Conservation (phyloP, 2,329 filamentous ascomycete genomes). For the Aspergillus fijiensis region DNA sequence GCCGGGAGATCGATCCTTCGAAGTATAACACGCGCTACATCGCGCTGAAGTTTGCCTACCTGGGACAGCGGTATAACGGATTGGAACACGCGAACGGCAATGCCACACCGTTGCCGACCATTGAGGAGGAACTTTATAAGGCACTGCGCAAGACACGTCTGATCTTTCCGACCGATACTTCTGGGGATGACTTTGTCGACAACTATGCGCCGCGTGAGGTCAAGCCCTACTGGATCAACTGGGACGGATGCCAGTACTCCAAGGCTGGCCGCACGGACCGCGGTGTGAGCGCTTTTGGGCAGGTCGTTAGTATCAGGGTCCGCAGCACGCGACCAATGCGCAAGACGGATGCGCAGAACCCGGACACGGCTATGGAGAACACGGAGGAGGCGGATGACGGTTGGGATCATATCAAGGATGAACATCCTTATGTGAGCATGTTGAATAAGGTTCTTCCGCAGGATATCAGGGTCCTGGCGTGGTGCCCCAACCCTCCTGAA, state of each 20-base stretch:
- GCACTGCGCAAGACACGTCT: conserved; percentile 78
- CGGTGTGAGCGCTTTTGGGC: conserved; percentile 94
- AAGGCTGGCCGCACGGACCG: conserved; percentile 93
- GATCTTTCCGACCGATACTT: conserved; percentile 66
- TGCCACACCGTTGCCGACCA: conserved; percentile 68
- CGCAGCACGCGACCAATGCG: conserved; percentile 70
- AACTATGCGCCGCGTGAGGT: conserved; percentile 41
- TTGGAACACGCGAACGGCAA: conserved; percentile 82
- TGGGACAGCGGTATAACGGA: conserved; percentile 88
- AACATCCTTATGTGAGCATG: conserved; percentile 78
- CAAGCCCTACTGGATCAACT: conserved; percentile 59
- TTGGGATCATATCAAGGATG: conserved; percentile 71
- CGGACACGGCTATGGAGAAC: conserved; percentile 15
- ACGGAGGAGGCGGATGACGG: conserved; percentile 31
- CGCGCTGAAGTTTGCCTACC: conserved; percentile 89
- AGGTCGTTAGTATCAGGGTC: conserved; percentile 82
- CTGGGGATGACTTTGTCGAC: conserved; percentile 39
- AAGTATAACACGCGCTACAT: conserved; percentile 82
- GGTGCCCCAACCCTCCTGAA: conserved; percentile 78
- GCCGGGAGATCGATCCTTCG: conserved; percentile 66
- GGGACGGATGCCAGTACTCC: conserved; percentile 82
- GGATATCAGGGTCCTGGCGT: conserved; percentile 87
- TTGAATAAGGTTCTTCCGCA: conserved; percentile 85
- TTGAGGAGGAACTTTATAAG: conserved; percentile 93
- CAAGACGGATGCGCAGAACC: conserved; percentile 5